Conservation (phyloP, 2,329 filamentous ascomycete species). For the Thelonectria blattea region DNA sequence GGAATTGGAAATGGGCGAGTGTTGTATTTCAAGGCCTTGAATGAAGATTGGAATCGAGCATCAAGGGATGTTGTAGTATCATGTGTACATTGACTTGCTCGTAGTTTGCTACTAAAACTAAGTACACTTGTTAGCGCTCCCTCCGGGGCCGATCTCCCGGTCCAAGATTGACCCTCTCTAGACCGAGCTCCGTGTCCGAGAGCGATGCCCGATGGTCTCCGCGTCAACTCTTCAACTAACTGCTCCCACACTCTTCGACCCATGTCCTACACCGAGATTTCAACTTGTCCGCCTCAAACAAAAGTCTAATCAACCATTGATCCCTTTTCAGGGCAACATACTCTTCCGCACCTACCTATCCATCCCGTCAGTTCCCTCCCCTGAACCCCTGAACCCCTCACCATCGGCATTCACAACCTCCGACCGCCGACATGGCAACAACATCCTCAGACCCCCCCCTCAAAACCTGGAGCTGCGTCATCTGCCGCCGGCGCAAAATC, state of each 20-base stretch:
- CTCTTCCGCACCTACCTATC: not conserved
- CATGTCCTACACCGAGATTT: conserved; percentile 1
- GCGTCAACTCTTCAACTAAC: not conserved
- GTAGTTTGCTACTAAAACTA: too few species aligned
- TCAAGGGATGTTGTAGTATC: not conserved
- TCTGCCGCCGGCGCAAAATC: conserved; percentile 41
- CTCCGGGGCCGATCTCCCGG: conserved; percentile 12
- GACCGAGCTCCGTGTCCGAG: conserved; percentile 42
- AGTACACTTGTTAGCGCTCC: conserved; percentile 27
- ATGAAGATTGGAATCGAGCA: not conserved
- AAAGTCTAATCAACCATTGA: not conserved
- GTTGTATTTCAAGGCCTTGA: not conserved
- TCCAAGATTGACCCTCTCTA: conserved; percentile 18
- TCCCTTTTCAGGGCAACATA: not conserved
- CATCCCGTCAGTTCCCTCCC: not conserved
- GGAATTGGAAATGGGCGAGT: not conserved
- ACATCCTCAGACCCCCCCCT: conserved; percentile 23
- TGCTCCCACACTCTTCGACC: not conserved
- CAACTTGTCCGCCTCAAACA: not conserved
- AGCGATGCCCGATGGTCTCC: conserved; percentile 26
- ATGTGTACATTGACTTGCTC: too few species aligned
- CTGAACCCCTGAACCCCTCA: too few species aligned
- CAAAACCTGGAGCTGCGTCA: conserved; percentile 42
- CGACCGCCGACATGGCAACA: conserved; percentile 20
- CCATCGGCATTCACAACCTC: conserved; percentile 18